These are phyloP conservation scores for Orbilia blumenaviensis DNA, from an alignment of 2,329 filamentous ascomycete genomes.

Conservation along the genomic window DNA sequence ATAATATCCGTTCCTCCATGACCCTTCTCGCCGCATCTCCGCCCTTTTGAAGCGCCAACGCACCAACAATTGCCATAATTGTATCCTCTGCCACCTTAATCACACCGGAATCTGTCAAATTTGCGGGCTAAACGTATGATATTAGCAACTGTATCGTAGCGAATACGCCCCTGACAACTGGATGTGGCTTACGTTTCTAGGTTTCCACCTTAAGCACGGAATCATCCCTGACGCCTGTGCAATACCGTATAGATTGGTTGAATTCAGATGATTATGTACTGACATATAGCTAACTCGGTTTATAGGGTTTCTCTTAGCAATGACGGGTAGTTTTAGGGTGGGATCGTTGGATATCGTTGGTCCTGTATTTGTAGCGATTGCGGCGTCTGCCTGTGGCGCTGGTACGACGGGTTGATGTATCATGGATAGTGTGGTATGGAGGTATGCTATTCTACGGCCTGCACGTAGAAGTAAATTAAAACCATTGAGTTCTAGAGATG, in stretches of 20 bases:
- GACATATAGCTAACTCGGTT: slow-evolving; percentile 73
- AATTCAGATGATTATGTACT: slow-evolving; percentile 71
- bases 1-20: slow-evolving; percentile 78
- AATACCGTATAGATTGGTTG: slow-evolving; percentile 73
- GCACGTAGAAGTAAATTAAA: not conserved
- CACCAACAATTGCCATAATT: slow-evolving; percentile 85
- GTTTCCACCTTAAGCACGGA: slow-evolving; percentile 86
- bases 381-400: not conserved
- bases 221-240: slow-evolving; percentile 76
- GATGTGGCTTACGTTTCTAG: slow-evolving; percentile 73
- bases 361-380: slow-evolving; percentile 58
- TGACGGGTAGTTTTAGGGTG: slow-evolving; percentile 74
- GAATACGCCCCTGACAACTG: slow-evolving; percentile 52
- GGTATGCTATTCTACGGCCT: slow-evolving; percentile 53
- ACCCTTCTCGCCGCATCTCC: slow-evolving; percentile 78
- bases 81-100: slow-evolving; percentile 78
- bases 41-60: slow-evolving; percentile 86
- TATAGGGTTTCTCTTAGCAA: slow-evolving; percentile 63
- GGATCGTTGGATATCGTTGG: slow-evolving; percentile 67
- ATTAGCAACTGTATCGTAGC: not conserved
- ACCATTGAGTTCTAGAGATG: too few relatives aligned
- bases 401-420: slow-evolving; percentile 28
- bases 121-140: slow-evolving; percentile 66
- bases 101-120: slow-evolving; percentile 76
- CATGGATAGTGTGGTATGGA: slow-evolving; percentile 47